phyloP scores from a whole-genome alignment of 805 yeast genomes.

The Saccharomyces paradoxus region DNA sequence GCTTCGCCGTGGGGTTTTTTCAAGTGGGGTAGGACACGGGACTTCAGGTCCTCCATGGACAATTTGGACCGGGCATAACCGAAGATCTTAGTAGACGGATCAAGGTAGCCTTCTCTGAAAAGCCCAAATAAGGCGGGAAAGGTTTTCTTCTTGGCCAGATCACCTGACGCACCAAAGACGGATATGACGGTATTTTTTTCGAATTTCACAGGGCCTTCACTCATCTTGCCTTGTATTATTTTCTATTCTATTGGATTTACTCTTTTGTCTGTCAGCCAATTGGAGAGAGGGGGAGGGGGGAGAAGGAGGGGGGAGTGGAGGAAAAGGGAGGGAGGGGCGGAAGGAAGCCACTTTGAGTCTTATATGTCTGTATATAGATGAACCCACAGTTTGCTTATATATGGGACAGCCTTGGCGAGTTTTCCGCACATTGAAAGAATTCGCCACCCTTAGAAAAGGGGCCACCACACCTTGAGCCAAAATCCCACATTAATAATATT shows the following conservation, averaged over 20 bases:
- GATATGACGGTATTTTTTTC: slow-evolving; percentile 63
- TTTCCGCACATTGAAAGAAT: neutral
- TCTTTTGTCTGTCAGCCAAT: neutral
- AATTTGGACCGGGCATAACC: slow-evolving; percentile 90
- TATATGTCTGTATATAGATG: neutral
- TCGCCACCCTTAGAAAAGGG: neutral
- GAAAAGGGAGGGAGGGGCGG: neutral
- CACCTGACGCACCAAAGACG: slow-evolving; percentile 93
- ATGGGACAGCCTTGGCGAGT: neutral
- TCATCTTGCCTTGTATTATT: neutral
- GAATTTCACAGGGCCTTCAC: slow-evolving; percentile 32
- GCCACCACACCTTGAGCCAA: neutral
- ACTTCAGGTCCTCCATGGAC: slow-evolving; percentile 55
- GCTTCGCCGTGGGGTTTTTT: slow-evolving; percentile 41
- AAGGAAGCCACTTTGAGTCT: neutral
- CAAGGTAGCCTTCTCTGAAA: slow-evolving; percentile 67
- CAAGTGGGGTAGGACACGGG: slow-evolving; percentile 58
- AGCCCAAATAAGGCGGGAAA: slow-evolving; percentile 80
- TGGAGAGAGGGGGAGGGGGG: neutral
- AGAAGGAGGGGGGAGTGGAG: neutral
- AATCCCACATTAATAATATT: neutral
- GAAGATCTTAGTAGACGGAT: slow-evolving; percentile 60
- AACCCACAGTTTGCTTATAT: neutral
- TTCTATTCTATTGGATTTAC: neutral
- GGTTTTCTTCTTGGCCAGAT: slow-evolving; percentile 90